Evolutionary conservation across 2,329 filamentous ascomycete species (phyloP).

Genomic region (Alternaria arborescens): DNA sequence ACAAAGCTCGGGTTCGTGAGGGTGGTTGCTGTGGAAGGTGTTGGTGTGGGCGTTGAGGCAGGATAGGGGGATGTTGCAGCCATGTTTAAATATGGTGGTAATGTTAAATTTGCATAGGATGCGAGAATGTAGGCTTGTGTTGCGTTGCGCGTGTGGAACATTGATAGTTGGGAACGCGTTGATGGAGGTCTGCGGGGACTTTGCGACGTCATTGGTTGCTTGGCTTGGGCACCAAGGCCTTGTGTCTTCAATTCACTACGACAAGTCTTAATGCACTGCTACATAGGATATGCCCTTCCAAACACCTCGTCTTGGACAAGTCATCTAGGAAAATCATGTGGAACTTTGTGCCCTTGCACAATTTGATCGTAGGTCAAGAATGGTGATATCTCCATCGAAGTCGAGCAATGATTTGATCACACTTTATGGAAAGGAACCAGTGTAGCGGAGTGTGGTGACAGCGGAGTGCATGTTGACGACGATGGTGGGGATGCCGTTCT

Average conservation of each 20-base stretch:
- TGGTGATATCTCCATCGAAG: not conserved
- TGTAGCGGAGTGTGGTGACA: not conserved
- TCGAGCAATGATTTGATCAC: not conserved
- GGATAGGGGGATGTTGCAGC: conserved; percentile 20
- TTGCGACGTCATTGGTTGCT: conserved; percentile 30
- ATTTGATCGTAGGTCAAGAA: not conserved
- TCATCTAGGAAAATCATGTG: not conserved
- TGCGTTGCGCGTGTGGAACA: not conserved
- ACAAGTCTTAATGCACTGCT: not conserved
- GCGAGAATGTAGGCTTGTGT: not conserved
- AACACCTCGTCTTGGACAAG: not conserved
- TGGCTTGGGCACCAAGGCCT: conserved; percentile 4
- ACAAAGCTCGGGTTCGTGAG: conserved; percentile 39
- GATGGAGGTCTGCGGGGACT: conserved; percentile 26
- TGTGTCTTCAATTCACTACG: not conserved
- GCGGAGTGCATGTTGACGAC: no score
- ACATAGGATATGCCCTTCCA: no score
- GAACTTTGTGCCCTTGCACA: not conserved
- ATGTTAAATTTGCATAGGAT: not conserved
- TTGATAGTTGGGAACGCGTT: conserved; percentile 1
- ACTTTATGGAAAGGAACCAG: not conserved
- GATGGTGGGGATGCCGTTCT: no score
- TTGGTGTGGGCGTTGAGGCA: conserved; percentile 15
- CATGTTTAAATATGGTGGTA: conserved; percentile 13
- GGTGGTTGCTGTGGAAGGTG: conserved; percentile 15